Evolutionary conservation across 306 rosid genomes (phyloP).

Genomic region (Mucuna pruriens): DNA sequence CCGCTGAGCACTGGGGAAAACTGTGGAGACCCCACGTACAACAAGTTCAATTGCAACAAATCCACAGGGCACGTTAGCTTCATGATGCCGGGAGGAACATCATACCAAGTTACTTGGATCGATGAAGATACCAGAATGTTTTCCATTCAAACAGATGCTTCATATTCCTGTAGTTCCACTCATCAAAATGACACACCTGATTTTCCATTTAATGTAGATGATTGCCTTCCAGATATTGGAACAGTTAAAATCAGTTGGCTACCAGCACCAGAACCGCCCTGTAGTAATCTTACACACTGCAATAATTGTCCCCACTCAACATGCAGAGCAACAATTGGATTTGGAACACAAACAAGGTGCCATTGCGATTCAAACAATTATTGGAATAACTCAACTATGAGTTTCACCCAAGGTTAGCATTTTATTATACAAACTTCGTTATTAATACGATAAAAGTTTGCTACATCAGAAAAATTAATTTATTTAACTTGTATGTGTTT

Average conservation of each 20-base stretch:
- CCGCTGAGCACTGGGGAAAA: conserved; percentile 49
- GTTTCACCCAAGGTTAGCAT: conserved; percentile 34
- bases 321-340: conserved; percentile 36
- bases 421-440: background rate
- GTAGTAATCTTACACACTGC: conserved; percentile 36
- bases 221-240: background rate
- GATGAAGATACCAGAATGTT: conserved; percentile 8
- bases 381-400: conserved; percentile 29
- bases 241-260: conserved; percentile 37
- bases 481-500: background rate
- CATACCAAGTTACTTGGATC: conserved; percentile 22
- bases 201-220: background rate
- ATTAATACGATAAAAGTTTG: background rate
- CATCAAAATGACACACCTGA: background rate
- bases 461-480: background rate
- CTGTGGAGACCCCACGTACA: conserved; percentile 57
- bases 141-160: background rate
- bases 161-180: background rate
- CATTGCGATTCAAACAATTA: conserved; percentile 27
- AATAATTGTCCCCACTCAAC: conserved; percentile 41
- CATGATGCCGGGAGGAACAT: background rate
- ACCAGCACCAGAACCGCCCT: conserved; percentile 41
- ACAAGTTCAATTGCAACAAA: conserved; percentile 27
- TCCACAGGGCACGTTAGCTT: conserved; percentile 37
- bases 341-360: conserved; percentile 28